Evolutionary conservation across 2,329 filamentous ascomycete genomes (phyloP), one percentile per base, ranked within the genome.

Genomic region (Hypoxylon rubiginosum): DNA sequence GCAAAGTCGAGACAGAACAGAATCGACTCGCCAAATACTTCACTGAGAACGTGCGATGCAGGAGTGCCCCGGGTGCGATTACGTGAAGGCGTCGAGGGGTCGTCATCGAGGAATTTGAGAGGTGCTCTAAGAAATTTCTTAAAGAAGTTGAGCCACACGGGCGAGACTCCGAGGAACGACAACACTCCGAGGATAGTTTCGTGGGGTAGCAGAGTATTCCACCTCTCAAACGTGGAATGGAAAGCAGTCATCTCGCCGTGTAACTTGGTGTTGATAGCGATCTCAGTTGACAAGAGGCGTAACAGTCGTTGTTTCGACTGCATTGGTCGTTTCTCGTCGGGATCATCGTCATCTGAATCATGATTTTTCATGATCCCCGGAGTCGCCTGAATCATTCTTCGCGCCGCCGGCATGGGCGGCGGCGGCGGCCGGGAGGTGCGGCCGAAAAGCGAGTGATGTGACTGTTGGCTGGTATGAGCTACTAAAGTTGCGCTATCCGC

Each of bases 1-100:
- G 88, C 82, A 71, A 88, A 88, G 72, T 91, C 90, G 69, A 91
- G 84, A 64, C 86, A 88, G 71, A 91, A 91, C 0, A 92, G 77
- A 0, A 89, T 78, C 0, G 82, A 77, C 73, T 92, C 90, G 0
- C 87, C 85, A 58, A 91, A 84, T 8, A 87, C 78, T 34, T 88
- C 84, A 21, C 86, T 88, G 1, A 91, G 79, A 0, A 83, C 79
- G 71, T 91, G 87, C 4, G 85, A 85, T 53, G 88, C 84, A 0
- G 89, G 89, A 1, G 88, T 83, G 7, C 89, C 89, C 15, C 87
- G 82, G 58, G 81, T 83, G 9, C 89, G 82, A 6, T 77, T 76
- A 4, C 82, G 83, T 2, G 80, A 70, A 11, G 79, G 64, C 0
- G 80, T 80, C 1, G 80, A 76, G 0, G 82, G 75, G 2, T 84